These are phyloP conservation scores for Curvularia hawaiiensis DNA, from an alignment of 2,329 filamentous ascomycete species.

Conservation along the genomic window DNA sequence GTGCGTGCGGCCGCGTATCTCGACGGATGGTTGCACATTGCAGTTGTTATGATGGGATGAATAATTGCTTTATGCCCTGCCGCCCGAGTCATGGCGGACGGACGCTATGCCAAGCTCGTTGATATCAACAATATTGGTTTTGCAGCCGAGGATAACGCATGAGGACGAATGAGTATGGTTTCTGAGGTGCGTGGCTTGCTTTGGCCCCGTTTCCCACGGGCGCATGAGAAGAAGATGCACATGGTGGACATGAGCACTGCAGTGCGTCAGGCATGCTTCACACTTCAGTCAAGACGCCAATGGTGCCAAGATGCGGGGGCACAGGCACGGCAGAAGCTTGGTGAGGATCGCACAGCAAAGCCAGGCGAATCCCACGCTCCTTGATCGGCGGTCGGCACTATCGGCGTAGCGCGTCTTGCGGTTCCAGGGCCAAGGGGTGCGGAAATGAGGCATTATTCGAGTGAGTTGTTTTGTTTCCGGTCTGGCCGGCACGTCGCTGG, in stretches of 20 bases:
- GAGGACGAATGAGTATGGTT: neutral
- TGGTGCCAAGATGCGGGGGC: slow-evolving; percentile 18
- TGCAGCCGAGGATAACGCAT: neutral
- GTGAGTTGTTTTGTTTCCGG: slow-evolving; percentile 17
- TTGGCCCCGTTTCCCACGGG: neutral
- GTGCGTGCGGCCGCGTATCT: slow-evolving; percentile 83
- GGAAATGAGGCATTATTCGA: slow-evolving; percentile 25
- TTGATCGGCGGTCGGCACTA: slow-evolving; percentile 15
- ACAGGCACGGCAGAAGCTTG: slow-evolving; percentile 24
- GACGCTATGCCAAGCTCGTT: slow-evolving; percentile 5
- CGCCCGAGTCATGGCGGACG: slow-evolving; percentile 14
- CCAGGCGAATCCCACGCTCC: slow-evolving; percentile 15
- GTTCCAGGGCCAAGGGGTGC: slow-evolving; percentile 4
- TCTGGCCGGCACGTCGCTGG: slow-evolving; percentile 9
- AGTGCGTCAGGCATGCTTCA: neutral
- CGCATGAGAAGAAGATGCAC: neutral
- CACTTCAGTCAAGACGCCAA: neutral
- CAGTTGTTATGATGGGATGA: slow-evolving; percentile 71
- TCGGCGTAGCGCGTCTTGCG: slow-evolving; percentile 15
- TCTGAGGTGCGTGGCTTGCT: neutral
- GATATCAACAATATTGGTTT: slow-evolving; percentile 9
- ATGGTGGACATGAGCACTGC: neutral
- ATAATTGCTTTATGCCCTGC: slow-evolving; percentile 7
- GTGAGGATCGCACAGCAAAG: slow-evolving; percentile 19
- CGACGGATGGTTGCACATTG: slow-evolving; percentile 89